phyloP scores from a whole-genome alignment of 768 basidiomycete species.

The Pleurotus cornucopiae region DNA sequence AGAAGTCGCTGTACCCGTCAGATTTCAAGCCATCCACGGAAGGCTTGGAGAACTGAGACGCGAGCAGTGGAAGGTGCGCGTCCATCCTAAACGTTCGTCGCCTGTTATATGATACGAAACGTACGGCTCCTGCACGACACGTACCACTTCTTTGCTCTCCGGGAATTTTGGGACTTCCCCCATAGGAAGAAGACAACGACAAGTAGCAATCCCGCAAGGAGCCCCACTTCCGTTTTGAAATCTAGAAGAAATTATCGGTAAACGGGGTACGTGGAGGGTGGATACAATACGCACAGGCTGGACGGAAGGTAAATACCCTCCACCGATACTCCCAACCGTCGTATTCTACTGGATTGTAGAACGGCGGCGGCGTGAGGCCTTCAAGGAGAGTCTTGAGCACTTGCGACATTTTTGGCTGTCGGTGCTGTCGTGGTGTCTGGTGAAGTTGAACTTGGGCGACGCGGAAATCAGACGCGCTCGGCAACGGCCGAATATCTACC shows the following conservation, averaged over 20 bases:
- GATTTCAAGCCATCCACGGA: constrained; percentile 46
- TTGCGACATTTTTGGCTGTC: constrained; percentile 19
- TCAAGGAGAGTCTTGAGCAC: constrained; percentile 30
- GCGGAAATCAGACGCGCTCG: not conserved
- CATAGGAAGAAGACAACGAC: constrained; percentile 56
- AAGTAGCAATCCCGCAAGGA: constrained; percentile 47
- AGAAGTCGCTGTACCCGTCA: constrained; percentile 78
- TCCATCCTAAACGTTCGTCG: constrained; percentile 42
- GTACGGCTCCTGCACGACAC: constrained; percentile 18
- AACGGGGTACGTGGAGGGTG: not conserved
- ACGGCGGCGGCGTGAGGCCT: constrained; percentile 53
- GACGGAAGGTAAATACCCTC: constrained; percentile 77
- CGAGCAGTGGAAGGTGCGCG: constrained; percentile 53
- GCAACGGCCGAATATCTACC: not conserved
- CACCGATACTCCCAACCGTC: constrained; percentile 72
- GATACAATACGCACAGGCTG: constrained; percentile 50
- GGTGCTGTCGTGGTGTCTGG: not conserved
- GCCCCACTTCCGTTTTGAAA: constrained; percentile 61
- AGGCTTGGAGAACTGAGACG: constrained; percentile 74
- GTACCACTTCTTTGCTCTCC: constrained; percentile 64
- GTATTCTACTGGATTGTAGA: constrained; percentile 54
- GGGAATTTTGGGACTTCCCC: constrained; percentile 57
- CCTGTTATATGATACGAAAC: no score
- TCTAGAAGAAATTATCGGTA: constrained; percentile 28
- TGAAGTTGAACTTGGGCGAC: not conserved